Evolutionary conservation across 192 early-diverging fungal genomes (phyloP), one percentile per base, ranked within the genome.

Genomic region (Linderina pennispora): DNA sequence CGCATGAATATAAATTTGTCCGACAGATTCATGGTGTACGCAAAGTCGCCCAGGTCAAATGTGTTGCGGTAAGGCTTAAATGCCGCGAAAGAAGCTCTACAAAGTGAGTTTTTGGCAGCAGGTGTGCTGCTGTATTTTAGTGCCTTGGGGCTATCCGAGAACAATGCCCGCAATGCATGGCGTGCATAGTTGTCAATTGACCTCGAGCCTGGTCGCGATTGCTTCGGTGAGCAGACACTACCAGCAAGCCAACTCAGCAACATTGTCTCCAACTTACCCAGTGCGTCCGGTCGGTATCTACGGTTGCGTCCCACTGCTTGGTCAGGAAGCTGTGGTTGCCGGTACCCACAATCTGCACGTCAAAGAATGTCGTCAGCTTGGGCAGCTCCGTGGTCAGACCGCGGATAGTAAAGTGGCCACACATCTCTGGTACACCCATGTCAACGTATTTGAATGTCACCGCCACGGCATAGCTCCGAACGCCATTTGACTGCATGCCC

Each of bases 1-100:
- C 87, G 75, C 87, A 90, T 90, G 55, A 85, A 90, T 7, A 90
- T 65, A 40, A 43, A 49, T 28, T 77, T 71, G 73, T 89, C 81
- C 1, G 68, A 61, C 15, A 58, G 43, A 33, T 48, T 54, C 43
- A 80, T 80, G 46, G 58, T 45, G 58, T 68, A 75, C 19, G 25
- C 28, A 57, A 64, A 63, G 42, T 58, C 56, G 15, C 36, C 37
- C 41, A 50, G 18, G 43, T 69, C 61, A 31, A 77, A 75, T 11
- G 40, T 55, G 43, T 37, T 58, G 24, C 60, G 46, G 42, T 71
- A 51, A 26, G 48, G 52, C 28, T 40, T 46, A 42, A 75, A 74
- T 15, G 57, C 54, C n/a, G 66, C 35, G 39, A n/a, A 77, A 77
- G 50, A 74, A 61, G 40, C 53, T 48, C 66, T 69, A 69, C 40